phyloP scores from a whole-genome alignment of 192 early-diverging fungal genomes.

The Coemansia sp. region DNA sequence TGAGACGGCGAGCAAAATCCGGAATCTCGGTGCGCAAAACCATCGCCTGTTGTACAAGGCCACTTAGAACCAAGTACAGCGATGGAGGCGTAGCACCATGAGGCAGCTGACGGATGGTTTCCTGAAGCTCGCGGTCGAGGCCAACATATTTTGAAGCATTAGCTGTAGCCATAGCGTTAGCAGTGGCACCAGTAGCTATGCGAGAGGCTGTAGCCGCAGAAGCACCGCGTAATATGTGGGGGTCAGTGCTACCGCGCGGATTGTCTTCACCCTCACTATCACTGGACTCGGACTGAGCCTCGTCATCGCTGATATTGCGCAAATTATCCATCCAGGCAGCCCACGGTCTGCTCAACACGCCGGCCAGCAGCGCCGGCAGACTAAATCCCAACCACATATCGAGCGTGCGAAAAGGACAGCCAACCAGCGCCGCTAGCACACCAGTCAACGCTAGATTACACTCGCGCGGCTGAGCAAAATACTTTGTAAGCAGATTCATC shows the following conservation, averaged over 20 bases:
- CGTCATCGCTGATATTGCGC: constrained; percentile 42
- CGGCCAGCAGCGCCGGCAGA: constrained; percentile 38
- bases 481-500: constrained; percentile 65
- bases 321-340: constrained; percentile 48
- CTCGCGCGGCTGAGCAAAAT: constrained; percentile 83
- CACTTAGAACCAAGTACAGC: constrained; percentile 43
- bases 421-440: constrained; percentile 78
- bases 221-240: background rate
- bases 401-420: constrained; percentile 70
- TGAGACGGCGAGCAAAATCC: constrained; percentile 46
- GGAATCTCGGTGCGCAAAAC: constrained; percentile 49
- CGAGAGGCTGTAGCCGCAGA: background rate
- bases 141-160: constrained; percentile 34
- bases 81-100: constrained; percentile 44
- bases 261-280: constrained; percentile 49
- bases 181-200: constrained; percentile 25
- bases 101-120: constrained; percentile 27
- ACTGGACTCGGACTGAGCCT: constrained; percentile 15
- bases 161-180: constrained; percentile 40
- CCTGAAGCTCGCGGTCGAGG: constrained; percentile 45
- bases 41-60: constrained; percentile 48
- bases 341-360: constrained; percentile 52
- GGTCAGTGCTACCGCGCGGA: constrained; percentile 15
- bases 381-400: constrained; percentile 67
- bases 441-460: constrained; percentile 92